Evolutionary conservation across 2,329 filamentous ascomycete species (phyloP), one percentile per base, ranked within the genome.

Genomic region (Amauroascus verrucosus): DNA sequence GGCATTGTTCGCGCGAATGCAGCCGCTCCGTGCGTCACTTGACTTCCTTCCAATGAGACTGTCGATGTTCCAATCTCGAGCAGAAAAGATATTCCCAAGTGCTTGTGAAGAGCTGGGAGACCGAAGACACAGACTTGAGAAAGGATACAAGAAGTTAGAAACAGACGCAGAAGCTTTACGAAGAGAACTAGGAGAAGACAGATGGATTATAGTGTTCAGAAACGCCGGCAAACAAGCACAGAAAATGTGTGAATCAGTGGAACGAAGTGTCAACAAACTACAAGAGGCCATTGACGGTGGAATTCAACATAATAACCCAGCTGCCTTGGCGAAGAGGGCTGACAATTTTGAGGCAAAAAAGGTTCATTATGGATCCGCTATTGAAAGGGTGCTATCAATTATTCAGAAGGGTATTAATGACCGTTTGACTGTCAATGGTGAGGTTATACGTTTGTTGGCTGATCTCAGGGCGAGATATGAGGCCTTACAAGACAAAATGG

Each of bases 341-440:
- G 89, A 95, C 67, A 94, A 80, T 61, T 98, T 95, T 67, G 90
- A 96, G 66, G 88, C 86, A 41, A 98, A 97, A 75, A 94, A 91
- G 69, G 82, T 82, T 55, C 91, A 97, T 67, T 98, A 97, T 64
- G 86, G 89, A 1, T 88, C 90, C 8, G 91, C 93, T 1, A 94
- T 98, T 65, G 88, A 93, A 65, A 81, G 90, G 40, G 88, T 98
- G 6, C 72, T 97, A 16, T 83, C 85, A 37, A 94, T 97, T 65
- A 96, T 97, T 48, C 88, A 96, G 61, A 91, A 88, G 65, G 93
- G 93, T n/a, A 85, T 97, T 63, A 86, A 87, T 65, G 89, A 97
- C 64, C 82, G 93, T n/a, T 75, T 96, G 48, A 97, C 93, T 0
- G 88, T 97, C 53, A 97, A 98, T 64, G 93, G 93, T 43, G 93